Percentiles rank a stretch among this genome's conserved stretches.
phyloP scores from a whole-genome alignment of 495 filamentous ascomycete genomes.

The Lasiosphaeris hirsuta region DNA sequence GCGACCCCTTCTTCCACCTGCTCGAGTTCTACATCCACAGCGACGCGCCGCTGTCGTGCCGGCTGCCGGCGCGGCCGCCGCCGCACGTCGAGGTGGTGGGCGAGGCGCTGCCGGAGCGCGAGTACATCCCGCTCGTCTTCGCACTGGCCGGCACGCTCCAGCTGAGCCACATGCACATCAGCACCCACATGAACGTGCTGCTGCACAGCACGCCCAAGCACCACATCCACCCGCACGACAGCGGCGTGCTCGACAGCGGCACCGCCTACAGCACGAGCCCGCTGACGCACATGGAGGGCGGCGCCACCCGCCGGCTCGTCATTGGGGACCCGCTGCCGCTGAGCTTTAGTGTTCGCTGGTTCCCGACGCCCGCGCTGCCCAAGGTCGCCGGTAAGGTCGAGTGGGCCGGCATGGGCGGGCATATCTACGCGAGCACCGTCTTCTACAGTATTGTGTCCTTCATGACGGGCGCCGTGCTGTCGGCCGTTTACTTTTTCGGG shows the following conservation, averaged over 20 bases:
- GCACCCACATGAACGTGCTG: conserved; percentile 81
- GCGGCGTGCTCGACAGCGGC: conserved; percentile 75
- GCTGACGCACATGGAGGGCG: conserved; percentile 55
- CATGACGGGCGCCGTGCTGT: conserved; percentile 50
- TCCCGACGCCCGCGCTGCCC: conserved; percentile 67
- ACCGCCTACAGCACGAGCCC: conserved; percentile 82
- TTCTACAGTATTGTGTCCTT: conserved; percentile 62
- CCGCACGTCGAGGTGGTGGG: conserved; percentile 43
- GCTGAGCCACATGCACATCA: conserved; percentile 84
- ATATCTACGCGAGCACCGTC: conserved; percentile 62
- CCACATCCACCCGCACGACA: conserved; percentile 53
- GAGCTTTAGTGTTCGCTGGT: conserved; percentile 80
- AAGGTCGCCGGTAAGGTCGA: conserved; percentile 50
- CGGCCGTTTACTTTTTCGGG: conserved; percentile 61
- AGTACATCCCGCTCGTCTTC: conserved; percentile 69
- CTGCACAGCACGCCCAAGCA: conserved; percentile 67
- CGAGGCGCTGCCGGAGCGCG: conserved; percentile 40
- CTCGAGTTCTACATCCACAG: conserved; percentile 98
- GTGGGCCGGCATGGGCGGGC: conserved; percentile 62
- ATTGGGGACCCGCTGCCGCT: conserved; percentile 85
- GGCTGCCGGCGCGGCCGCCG: conserved; percentile 75
- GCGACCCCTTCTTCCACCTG: conserved; percentile 91
- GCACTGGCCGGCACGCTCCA: conserved; percentile 87
- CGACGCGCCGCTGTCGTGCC: conserved; percentile 90
- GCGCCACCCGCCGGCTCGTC: conserved; percentile 59